phyloP scores from a whole-genome alignment of 768 basidiomycete species.

The Clitopilus hobsonii region DNA sequence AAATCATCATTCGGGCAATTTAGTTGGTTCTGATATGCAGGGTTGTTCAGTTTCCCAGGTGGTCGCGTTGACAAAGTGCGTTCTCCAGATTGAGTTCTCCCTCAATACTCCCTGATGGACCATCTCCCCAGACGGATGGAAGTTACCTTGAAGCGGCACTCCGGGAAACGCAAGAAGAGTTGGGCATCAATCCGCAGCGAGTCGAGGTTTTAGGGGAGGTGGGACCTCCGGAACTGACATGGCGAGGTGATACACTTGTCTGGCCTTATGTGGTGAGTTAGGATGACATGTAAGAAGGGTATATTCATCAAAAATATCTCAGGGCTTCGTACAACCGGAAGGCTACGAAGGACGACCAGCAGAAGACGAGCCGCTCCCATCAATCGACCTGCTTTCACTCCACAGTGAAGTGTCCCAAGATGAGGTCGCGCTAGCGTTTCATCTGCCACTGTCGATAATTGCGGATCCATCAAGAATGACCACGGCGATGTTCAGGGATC shows the following conservation, averaged over 20 bases:
- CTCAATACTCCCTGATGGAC: too few relatives aligned
- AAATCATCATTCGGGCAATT: background rate
- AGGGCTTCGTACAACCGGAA: slow-evolving; percentile 37
- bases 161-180: slow-evolving; percentile 72
- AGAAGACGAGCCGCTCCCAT: slow-evolving; percentile 50
- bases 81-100: slow-evolving; percentile 5
- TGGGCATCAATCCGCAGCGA: slow-evolving; percentile 54
- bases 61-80: slow-evolving; percentile 57
- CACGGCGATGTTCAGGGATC: slow-evolving; percentile 49
- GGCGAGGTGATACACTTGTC: slow-evolving; percentile 55
- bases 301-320: too few relatives aligned
- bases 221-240: slow-evolving; percentile 56
- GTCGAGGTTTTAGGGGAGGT: slow-evolving; percentile 66
- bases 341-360: slow-evolving; percentile 9
- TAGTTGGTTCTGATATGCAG: background rate
- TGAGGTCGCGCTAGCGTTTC: slow-evolving; percentile 71
- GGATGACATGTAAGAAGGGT: too few relatives aligned
- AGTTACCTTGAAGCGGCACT: slow-evolving; percentile 56
- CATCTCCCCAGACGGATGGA: slow-evolving; percentile 52
- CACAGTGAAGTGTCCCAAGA: slow-evolving; percentile 38
- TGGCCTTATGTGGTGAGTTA: slow-evolving; percentile 79
- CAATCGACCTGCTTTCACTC: slow-evolving; percentile 49
- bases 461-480: slow-evolving; percentile 43
- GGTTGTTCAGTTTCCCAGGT: slow-evolving; percentile 60
- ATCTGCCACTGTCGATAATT: slow-evolving; percentile 57